Conservation (phyloP, 768 basidiomycete species). For the Daedaleopsis nitida region DNA sequence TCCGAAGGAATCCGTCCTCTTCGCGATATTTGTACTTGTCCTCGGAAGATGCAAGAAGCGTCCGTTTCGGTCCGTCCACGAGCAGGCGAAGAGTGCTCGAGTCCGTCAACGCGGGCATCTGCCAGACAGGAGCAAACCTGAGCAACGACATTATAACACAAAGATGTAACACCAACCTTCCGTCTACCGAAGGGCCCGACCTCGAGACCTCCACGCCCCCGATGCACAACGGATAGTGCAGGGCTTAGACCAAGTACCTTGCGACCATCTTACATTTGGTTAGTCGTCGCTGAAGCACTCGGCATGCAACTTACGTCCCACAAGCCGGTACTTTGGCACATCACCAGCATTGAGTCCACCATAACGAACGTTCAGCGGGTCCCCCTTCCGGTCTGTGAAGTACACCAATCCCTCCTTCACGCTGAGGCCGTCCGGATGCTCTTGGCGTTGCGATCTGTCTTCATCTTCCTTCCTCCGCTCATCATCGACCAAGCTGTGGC, state of each 20-base stretch:
- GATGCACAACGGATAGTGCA: slow-evolving; percentile 47
- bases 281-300: slow-evolving; percentile 41
- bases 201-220: slow-evolving; percentile 58
- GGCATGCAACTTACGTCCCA: slow-evolving; percentile 49
- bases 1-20: slow-evolving; percentile 64
- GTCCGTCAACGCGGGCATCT: slow-evolving; percentile 61
- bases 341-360: slow-evolving; percentile 64
- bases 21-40: slow-evolving; percentile 56
- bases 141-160: slow-evolving; percentile 3
- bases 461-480: slow-evolving; percentile 37
- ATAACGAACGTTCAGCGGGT: slow-evolving; percentile 64
- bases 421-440: slow-evolving; percentile 25
- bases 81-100: slow-evolving; percentile 56
- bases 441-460: slow-evolving; percentile 32
- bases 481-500: slow-evolving; percentile 27
- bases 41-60: slow-evolving; percentile 40
- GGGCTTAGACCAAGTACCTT: slow-evolving; percentile 63
- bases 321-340: slow-evolving; percentile 64
- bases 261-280: slow-evolving; percentile 57
- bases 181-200: slow-evolving; percentile 41
- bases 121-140: slow-evolving; percentile 1
- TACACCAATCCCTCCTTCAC: slow-evolving; percentile 37
- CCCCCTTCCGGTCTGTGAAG: slow-evolving; percentile 70
- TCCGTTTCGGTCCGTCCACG: slow-evolving; percentile 50
- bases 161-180: slow-evolving; percentile 36